Conservation (phyloP, 2,329 filamentous ascomycete species). For the Aspergillus sp. region DNA sequence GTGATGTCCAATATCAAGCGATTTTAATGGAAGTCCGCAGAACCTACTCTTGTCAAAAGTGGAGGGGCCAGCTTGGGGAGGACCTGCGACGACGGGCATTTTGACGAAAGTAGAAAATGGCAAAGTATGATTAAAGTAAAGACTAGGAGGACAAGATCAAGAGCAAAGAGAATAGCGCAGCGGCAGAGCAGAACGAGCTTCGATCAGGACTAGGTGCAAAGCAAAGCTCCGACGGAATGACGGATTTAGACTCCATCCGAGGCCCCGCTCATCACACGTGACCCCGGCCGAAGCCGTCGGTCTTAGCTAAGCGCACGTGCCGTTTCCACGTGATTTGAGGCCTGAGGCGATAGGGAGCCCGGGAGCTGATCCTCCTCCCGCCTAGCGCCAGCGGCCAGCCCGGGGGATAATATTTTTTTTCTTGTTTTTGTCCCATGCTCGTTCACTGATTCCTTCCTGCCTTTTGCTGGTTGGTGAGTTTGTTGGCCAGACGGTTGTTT, state of each 20-base stretch:
- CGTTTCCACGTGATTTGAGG: conserved; percentile 9
- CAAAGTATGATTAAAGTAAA: not conserved
- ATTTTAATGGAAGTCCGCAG: not conserved
- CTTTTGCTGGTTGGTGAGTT: conserved; percentile 21
- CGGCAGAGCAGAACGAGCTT: not conserved
- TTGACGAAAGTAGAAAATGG: conserved; percentile 10
- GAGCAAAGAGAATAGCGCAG: not conserved
- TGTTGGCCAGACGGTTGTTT: conserved; percentile 22
- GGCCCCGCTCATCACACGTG: not conserved
- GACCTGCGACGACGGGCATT: conserved; percentile 54
- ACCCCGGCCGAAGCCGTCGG: not conserved
- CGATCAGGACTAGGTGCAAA: not conserved
- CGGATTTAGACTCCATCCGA: conserved; percentile 1
- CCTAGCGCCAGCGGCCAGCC: conserved; percentile 11
- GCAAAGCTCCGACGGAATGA: not conserved
- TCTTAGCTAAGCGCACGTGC: conserved; percentile 11
- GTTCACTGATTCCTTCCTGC: conserved; percentile 11
- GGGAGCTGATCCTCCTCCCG: conserved; percentile 19
- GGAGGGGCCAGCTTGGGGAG: conserved; percentile 52
- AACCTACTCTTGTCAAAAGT: conserved; percentile 64
- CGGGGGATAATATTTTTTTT: conserved; percentile 14
- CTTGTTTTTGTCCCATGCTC: conserved; percentile 12
- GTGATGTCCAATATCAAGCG: too few species aligned
- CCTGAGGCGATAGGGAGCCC: conserved; percentile 12
- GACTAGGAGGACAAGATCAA: not conserved